These are phyloP conservation scores for Tarenaya hassleriana DNA, from an alignment of 345 rosid species.

Conservation along the genomic window DNA sequence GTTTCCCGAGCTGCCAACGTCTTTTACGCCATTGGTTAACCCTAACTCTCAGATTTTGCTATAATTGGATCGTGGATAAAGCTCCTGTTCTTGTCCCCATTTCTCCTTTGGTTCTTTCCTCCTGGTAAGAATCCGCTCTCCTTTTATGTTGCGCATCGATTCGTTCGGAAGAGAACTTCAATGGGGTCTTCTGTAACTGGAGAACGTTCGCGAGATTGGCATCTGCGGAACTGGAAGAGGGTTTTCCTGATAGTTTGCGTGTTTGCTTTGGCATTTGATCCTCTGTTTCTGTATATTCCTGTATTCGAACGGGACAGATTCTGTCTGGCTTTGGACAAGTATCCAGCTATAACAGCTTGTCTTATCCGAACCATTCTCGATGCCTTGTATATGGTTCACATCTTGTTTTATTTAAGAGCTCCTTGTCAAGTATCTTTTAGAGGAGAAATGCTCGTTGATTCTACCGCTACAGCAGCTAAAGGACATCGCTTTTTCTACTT, in stretches of 20 bases:
- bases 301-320: slow-evolving; percentile 5
- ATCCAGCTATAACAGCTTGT: slow-evolving; percentile 22
- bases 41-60: slow-evolving; percentile 12
- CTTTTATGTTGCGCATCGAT: slow-evolving; percentile 11
- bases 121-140: slow-evolving; percentile 35
- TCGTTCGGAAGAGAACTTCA: no score
- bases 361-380: slow-evolving; percentile 33
- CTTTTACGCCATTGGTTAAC: slow-evolving; percentile 21
- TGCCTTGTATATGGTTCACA: slow-evolving; percentile 27
- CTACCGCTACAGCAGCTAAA: slow-evolving; percentile 18
- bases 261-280: slow-evolving; percentile 35
- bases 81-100: slow-evolving; percentile 18
- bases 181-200: no score
- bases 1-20: slow-evolving; percentile 22
- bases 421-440: slow-evolving; percentile 32
- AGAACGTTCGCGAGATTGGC: slow-evolving; percentile 21
- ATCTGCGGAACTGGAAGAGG: slow-evolving; percentile 34
- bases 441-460: slow-evolving; percentile 28
- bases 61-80: slow-evolving; percentile 22
- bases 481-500: slow-evolving; percentile 28
- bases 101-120: slow-evolving; percentile 27
- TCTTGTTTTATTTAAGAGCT: slow-evolving; percentile 29
- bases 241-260: slow-evolving; percentile 25
- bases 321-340: slow-evolving; percentile 27
- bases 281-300: slow-evolving; percentile 34